Conservation (phyloP, 495 filamentous ascomycete species). For the Recurvomyces mirabilis region DNA sequence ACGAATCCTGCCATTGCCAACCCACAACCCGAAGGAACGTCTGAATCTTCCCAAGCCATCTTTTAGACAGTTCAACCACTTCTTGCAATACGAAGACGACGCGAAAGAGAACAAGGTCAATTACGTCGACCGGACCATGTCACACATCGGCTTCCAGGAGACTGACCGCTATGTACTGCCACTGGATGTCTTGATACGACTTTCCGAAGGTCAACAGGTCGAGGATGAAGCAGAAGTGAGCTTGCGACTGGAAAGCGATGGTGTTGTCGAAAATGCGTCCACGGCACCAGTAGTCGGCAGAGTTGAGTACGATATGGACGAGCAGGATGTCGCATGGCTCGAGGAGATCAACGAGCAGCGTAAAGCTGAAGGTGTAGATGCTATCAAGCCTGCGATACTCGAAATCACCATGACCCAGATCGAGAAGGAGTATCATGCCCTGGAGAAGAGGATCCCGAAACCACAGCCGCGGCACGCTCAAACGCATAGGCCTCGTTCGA, state of each 20-base stretch:
- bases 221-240: constrained; percentile 73
- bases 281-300: constrained; percentile 47
- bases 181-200: constrained; percentile 64
- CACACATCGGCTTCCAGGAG: constrained; percentile 87
- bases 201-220: constrained; percentile 54
- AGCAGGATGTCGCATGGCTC: constrained; percentile 95
- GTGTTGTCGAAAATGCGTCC: constrained; percentile 40
- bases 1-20: constrained; percentile 49
- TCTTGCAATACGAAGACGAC: constrained; percentile 50
- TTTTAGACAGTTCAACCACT: constrained; percentile 47
- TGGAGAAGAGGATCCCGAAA: constrained; percentile 91
- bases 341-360: constrained; percentile 70
- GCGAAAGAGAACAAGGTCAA: constrained; percentile 46
- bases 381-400: constrained; percentile 84
- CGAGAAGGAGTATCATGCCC: constrained; percentile 93
- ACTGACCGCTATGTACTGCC: constrained; percentile 76
- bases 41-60: constrained; percentile 55
- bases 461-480: constrained; percentile 91
- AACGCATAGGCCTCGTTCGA: constrained; percentile 78
- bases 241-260: constrained; percentile 47
- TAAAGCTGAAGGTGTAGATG: constrained; percentile 56
- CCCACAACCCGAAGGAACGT: constrained; percentile 55
- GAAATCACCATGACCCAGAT: constrained; percentile 98
- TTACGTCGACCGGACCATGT: constrained; percentile 85
- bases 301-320: constrained; percentile 99